A percentile compares a stretch with the other conserved stretches of the same genome.
These are phyloP conservation scores for Xerocomus amazonicus DNA, from an alignment of 1,284 basidiomycete genomes.

Conservation along the genomic window DNA sequence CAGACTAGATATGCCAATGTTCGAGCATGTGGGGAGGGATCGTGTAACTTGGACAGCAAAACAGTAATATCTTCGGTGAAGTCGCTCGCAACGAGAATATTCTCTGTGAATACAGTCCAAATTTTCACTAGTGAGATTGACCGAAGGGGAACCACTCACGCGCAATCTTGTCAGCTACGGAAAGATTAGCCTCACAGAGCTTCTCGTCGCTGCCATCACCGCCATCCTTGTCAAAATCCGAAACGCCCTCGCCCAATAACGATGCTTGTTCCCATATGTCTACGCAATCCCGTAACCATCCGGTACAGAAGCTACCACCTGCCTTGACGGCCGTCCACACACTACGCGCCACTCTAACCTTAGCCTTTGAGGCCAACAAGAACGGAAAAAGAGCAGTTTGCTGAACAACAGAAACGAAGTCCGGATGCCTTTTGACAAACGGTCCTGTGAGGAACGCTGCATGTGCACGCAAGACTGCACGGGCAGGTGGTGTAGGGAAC, in stretches of 20 bases:
- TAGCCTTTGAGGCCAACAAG: slow-evolving; percentile 68
- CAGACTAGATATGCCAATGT: slow-evolving; percentile 58
- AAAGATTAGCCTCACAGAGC: slow-evolving; percentile 50
- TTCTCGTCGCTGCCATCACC: slow-evolving; percentile 38
- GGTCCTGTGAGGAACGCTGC: slow-evolving; percentile 57
- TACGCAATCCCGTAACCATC: slow-evolving; percentile 44
- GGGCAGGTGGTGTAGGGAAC: slow-evolving; percentile 46
- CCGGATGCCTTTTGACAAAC: slow-evolving; percentile 39
- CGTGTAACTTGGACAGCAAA: slow-evolving; percentile 48
- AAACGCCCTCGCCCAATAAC: slow-evolving; percentile 22
- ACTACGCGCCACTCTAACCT: slow-evolving; percentile 55
- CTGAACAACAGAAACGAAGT: slow-evolving; percentile 46
- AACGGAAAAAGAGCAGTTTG: slow-evolving; percentile 66
- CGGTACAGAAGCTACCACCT: slow-evolving; percentile 18
- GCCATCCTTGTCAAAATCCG: slow-evolving; percentile 34
- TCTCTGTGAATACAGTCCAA: slow-evolving; percentile 41
- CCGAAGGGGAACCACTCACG: slow-evolving; percentile 43
- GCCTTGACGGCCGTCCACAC: slow-evolving; percentile 61
- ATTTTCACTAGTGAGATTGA: background rate
- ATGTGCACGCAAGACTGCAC: slow-evolving; percentile 55
- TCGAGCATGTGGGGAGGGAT: slow-evolving; percentile 49
- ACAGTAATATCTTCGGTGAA: slow-evolving; percentile 36
- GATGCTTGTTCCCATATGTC: slow-evolving; percentile 36
- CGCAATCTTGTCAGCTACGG: slow-evolving; percentile 56
- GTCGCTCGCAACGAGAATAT: slow-evolving; percentile 51